These are phyloP conservation scores for Pelargonium myrrhifolium DNA, from an alignment of 441 rosid species.

Conservation along the genomic window DNA sequence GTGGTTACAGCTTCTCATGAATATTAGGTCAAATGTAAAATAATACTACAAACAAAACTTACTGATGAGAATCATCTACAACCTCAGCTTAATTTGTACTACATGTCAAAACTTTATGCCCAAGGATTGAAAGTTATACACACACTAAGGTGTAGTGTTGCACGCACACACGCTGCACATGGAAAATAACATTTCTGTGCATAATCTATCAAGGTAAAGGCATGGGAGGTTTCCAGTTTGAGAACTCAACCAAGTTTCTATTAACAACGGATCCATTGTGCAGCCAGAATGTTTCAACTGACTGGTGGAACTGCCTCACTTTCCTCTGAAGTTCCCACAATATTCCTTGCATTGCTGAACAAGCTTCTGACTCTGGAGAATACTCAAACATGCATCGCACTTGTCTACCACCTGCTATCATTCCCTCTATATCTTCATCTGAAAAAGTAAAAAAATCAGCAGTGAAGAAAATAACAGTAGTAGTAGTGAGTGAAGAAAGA, in stretches of 20 bases:
- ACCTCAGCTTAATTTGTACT: too few relatives aligned
- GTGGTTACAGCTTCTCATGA: too few relatives aligned
- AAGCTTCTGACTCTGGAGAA: constrained; percentile 50
- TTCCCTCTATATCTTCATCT: constrained; percentile 59
- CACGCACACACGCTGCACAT: too few relatives aligned
- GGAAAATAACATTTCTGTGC: too few relatives aligned
- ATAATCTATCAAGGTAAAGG: constrained; percentile 56
- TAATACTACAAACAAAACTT: too few relatives aligned
- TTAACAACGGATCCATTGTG: constrained; percentile 69
- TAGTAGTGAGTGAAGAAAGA: not conserved
- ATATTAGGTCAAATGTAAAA: too few relatives aligned
- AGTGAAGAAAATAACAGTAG: not conserved
- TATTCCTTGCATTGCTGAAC: constrained; percentile 75
- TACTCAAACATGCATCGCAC: constrained; percentile 75
- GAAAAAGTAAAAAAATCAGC: constrained; percentile 20
- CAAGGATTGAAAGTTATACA: too few relatives aligned
- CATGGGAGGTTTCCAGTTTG: constrained; percentile 72
- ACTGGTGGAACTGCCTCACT: constrained; percentile 81
- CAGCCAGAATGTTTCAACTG: constrained; percentile 90
- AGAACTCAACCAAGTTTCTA: constrained; percentile 56
- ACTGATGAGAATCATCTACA: too few relatives aligned
- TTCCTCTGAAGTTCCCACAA: constrained; percentile 93
- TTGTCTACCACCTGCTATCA: constrained; percentile 67
- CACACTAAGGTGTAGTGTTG: too few relatives aligned
- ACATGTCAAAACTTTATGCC: too few relatives aligned